A percentile compares a stretch with the other conserved stretches of the same genome.
Conservation (phyloP, 176 grass and related monocot genomes). For the Oryza glaberrima region DNA sequence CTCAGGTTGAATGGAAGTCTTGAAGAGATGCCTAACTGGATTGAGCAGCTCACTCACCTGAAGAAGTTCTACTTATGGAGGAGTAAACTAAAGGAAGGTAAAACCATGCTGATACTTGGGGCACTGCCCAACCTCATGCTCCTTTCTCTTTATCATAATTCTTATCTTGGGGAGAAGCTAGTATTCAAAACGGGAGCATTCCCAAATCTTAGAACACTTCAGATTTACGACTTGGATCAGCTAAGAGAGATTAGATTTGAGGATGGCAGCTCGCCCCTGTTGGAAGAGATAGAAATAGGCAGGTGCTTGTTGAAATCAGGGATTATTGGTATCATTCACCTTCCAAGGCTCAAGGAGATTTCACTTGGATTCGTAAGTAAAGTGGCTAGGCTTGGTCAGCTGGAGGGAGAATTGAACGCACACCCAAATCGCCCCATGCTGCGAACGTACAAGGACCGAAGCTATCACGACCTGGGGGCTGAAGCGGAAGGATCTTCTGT, state of each 20-base stretch:
- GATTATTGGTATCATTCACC: not conserved
- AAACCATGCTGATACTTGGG: not conserved
- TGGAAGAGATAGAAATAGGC: too few species aligned
- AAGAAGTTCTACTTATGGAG: not conserved
- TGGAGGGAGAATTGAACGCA: not conserved
- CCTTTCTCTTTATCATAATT: fast-evolving
- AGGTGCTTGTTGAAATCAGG: not conserved
- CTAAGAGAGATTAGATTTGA: too few species aligned
- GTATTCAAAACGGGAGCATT: not conserved
- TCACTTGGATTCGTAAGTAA: fast-evolving
- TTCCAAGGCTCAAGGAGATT: conserved; percentile 18
- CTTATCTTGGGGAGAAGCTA: not conserved
- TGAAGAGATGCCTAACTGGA: not conserved
- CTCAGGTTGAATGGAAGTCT: not conserved
- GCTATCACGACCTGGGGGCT: not conserved
- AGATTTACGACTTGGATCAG: fast-evolving
- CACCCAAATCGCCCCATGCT: conserved; percentile 3
- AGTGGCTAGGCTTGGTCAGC: not conserved
- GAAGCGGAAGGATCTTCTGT: too few species aligned
- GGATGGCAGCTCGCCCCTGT: too few species aligned
- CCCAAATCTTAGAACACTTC: not conserved
- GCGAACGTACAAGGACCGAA: fast-evolving
- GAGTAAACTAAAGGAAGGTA: not conserved
- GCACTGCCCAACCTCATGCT: not conserved
- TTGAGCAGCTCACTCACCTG: not conserved